Evolutionary conservation across 768 basidiomycete genomes (phyloP).

Genomic region (Pleurotus giganteus): DNA sequence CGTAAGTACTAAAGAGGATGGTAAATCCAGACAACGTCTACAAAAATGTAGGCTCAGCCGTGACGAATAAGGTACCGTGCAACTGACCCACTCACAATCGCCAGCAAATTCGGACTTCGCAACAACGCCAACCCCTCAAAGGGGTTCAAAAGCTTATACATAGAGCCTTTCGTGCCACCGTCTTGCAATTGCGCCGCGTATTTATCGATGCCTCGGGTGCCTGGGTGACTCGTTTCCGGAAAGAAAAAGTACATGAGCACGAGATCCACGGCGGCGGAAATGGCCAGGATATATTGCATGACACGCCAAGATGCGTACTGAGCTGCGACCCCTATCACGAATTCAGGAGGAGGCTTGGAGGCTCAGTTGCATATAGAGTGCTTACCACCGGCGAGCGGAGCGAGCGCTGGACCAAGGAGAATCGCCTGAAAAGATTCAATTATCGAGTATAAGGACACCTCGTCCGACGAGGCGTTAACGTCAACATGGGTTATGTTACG

Average conservation of each 20-base stretch:
- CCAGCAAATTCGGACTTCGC: slow-evolving; percentile 56
- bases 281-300: slow-evolving; percentile 48
- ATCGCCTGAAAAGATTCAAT: slow-evolving; percentile 35
- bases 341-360: neutral
- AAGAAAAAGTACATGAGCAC: slow-evolving; percentile 41
- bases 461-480: no score
- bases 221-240: slow-evolving; percentile 71
- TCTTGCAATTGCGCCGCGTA: slow-evolving; percentile 16
- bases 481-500: slow-evolving; percentile 10
- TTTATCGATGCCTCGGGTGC: slow-evolving; percentile 53
- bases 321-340: slow-evolving; percentile 40
- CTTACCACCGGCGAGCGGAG: slow-evolving; percentile 56
- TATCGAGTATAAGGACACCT: no score
- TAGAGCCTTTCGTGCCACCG: slow-evolving; percentile 13
- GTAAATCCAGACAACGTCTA: slow-evolving; percentile 30
- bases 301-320: slow-evolving; percentile 67
- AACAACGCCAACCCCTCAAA: slow-evolving; percentile 48
- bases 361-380: neutral
- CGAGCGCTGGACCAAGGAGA: slow-evolving; percentile 59
- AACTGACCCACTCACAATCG: slow-evolving; percentile 41
- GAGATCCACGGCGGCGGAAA: slow-evolving; percentile 37
- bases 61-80: no score
- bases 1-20: slow-evolving; percentile 36
- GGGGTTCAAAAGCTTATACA: slow-evolving; percentile 56
- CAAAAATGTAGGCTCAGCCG: neutral